Evolutionary conservation across 2,329 filamentous ascomycete species (phyloP).

Genomic region (Aspergillus nomiae): DNA sequence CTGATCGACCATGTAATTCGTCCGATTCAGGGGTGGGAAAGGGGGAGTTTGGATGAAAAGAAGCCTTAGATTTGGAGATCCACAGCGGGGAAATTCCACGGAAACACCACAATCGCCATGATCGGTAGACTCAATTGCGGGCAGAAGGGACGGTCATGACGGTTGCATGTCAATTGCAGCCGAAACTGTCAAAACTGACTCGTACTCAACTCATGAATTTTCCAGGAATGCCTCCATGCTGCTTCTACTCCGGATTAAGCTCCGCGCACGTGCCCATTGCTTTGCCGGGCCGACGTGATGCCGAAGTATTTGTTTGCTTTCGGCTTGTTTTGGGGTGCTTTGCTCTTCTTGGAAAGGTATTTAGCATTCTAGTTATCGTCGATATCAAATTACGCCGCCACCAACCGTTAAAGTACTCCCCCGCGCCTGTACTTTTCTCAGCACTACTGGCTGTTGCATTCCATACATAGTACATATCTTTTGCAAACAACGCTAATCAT

Average conservation of each 20-base stretch:
- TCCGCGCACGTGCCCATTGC: slow-evolving; percentile 18
- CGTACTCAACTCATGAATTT: neutral
- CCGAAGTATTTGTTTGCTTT: slow-evolving; percentile 24
- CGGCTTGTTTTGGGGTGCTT: slow-evolving; percentile 16
- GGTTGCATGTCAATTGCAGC: neutral
- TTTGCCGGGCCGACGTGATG: slow-evolving; percentile 23
- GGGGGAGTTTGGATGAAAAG: slow-evolving; percentile 13
- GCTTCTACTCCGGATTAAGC: slow-evolving; percentile 1
- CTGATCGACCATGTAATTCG: slow-evolving; percentile 7
- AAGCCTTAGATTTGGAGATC: slow-evolving; percentile 17
- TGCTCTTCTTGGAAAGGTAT: slow-evolving; percentile 16
- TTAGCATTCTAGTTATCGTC: slow-evolving; percentile 10
- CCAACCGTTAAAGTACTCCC: neutral
- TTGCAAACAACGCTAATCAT: neutral
- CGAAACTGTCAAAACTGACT: neutral
- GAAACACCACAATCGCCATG: slow-evolving; percentile 15
- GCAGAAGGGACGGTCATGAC: neutral
- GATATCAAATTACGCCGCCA: neutral
- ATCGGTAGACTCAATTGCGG: slow-evolving; percentile 12
- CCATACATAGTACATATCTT: neutral
- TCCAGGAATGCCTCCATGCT: neutral
- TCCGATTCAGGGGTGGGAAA: slow-evolving; percentile 28
- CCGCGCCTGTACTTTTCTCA: neutral
- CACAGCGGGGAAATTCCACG: slow-evolving; percentile 30
- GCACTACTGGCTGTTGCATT: neutral